Base-by-base conservation (phyloP, 331 rosid species). In the Ulmus americana region DNA sequence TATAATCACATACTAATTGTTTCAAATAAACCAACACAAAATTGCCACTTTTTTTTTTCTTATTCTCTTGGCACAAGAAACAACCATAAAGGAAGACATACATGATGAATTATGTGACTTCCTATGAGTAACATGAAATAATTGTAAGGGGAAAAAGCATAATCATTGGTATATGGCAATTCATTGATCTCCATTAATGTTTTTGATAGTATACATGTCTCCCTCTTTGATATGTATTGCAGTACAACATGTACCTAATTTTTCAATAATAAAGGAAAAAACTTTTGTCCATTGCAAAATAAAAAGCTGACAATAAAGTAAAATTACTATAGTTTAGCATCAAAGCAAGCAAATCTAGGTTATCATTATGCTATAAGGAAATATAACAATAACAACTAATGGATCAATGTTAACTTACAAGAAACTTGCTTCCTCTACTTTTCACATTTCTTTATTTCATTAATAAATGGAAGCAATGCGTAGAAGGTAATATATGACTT, bases 381-480 rank as follows among this genome's bases (percentile, higher is more conserved):
- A 48, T 10, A 28, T 3, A 48, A 9, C 11, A 8, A 50, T 18
- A 41, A 6, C 16, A 10, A 1, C 8, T 49, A 53, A 8, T 10
- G n/a, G 2, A 28, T 12, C 42, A 63, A 52, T 39, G 16, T 3
- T 73, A 89, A 97, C 97, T 85, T 94, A 76, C 83, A 83, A 49
- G 88, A 95, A 66, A 84, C 77, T 68, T 85, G 95, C 69, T 78
- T 87, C 78, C 98, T 89, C 75, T 87, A 90, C 77, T 76, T 79
- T 73, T 83, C 85, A 22, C 98, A 97, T 79, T 82, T 87, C 83
- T 79, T 89, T 72, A 94, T 82, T 74, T 94, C 97, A 64, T 94
- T 95, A 81, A 83, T 74, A 69, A 87, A 94, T 52, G 97, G 97
- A 67, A 74, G 73, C 67, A 89, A 63, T 43, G 95, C 80, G 83